Percentiles rank a stretch among this genome's conserved stretches.
Evolutionary conservation across 257 asterid genomes (phyloP).

Genomic region (Ilex aquifolium): DNA sequence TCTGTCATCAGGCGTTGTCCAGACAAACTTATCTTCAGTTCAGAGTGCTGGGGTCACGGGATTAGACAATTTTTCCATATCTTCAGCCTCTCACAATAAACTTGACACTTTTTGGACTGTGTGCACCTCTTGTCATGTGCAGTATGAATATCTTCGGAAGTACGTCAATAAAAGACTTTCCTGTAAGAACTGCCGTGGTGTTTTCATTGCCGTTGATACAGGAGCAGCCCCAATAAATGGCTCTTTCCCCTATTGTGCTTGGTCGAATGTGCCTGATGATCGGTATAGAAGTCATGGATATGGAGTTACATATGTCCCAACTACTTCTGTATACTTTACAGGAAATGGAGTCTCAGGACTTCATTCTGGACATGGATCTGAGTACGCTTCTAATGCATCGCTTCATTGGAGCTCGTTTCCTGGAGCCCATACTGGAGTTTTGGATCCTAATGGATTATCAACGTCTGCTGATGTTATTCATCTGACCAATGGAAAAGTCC

Average conservation of each 20-base stretch:
- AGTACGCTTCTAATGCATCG: slow-evolving; percentile 55
- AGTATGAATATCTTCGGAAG: slow-evolving; percentile 86
- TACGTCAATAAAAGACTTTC: slow-evolving; percentile 79
- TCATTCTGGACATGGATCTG: slow-evolving; percentile 52
- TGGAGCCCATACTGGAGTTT: slow-evolving; percentile 19
- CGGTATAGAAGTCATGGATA: slow-evolving; percentile 58
- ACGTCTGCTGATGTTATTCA: slow-evolving; percentile 26
- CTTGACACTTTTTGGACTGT: slow-evolving; percentile 90
- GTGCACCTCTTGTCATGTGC: slow-evolving; percentile 88
- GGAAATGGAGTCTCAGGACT: slow-evolving; percentile 56
- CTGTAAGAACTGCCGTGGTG: slow-evolving; percentile 95
- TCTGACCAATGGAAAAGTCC: slow-evolving; percentile 44
- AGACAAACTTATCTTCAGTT: slow-evolving; percentile 21
- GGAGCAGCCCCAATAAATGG: slow-evolving; percentile 67
- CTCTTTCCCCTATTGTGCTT: slow-evolving; percentile 58
- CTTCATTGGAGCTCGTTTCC: slow-evolving; percentile 51
- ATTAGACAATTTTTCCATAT: slow-evolving; percentile 39
- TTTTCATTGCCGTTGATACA: slow-evolving; percentile 82
- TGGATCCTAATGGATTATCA: slow-evolving; percentile 57
- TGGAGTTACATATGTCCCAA: slow-evolving; percentile 43
- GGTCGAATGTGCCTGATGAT: slow-evolving; percentile 56
- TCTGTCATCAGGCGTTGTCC: not conserved
- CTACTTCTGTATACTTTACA: slow-evolving; percentile 43
- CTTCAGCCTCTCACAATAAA: slow-evolving; percentile 53
- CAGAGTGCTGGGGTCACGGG: slow-evolving; percentile 34